Evolutionary conservation across 371 early-diverging fungal species (phyloP), one percentile per base, ranked within the genome.

Genomic region (Haplosporangium sp.): DNA sequence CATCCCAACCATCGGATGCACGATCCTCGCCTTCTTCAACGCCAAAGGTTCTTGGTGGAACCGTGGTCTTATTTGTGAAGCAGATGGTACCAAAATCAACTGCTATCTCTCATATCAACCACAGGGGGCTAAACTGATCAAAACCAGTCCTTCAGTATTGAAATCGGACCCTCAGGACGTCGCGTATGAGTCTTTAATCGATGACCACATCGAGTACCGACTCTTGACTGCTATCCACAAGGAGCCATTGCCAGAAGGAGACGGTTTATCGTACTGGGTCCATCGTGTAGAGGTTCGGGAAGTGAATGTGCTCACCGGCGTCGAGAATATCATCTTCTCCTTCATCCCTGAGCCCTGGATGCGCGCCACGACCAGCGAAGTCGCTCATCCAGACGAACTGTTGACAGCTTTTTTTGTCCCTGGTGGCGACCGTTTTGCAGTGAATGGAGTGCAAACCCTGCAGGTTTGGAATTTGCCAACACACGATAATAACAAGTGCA

Each of bases 311-410:
- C 20, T 10, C n/a, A 38, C 50, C 0, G 64, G 29, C 37, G 51
- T 73, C 0, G 55, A 62, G 20, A 53, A 51, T 8, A 50, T 73
- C 41, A 62, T 80, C 1, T 80, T 80, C 45, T 73, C 80, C 12
- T 80, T 80, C 16, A 62, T 73, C n/a, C 80, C 80, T 0, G 80
- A 80, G 45, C 80, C 80, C 6, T 80, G 80, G 80, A 80, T 73
- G 73, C 73, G 80, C n/a, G 51, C 62, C 21, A 69, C 69, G 42
- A 80, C 80, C 13, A 55, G 42, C 10, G 80, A 80, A 0, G 64
- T 69, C 6, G 62, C 58, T 1, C 65, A 73, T 9, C 80, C 80
- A 4, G 80, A 80, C 23, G 61, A 62, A 36, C 45, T 80, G 23
- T 55, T 73, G 55, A 62, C 66, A 5, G 62, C 64, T 6, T 80